phyloP scores from a whole-genome alignment of 2,329 filamentous ascomycete genomes.

The Exophiala oligosperma region DNA sequence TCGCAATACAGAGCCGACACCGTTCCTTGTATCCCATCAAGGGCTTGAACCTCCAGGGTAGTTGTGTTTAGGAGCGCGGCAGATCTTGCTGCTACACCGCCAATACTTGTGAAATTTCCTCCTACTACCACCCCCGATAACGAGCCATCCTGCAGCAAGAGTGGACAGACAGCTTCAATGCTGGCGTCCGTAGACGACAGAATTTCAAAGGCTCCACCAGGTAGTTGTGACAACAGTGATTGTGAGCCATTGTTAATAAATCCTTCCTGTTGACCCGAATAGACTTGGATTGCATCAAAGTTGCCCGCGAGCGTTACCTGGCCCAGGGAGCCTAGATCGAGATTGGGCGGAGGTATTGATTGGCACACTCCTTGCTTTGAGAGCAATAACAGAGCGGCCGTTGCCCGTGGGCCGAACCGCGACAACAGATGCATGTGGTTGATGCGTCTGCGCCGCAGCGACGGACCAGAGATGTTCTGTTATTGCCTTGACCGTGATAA shows the following conservation, averaged over 20 bases:
- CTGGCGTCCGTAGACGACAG: conserved; percentile 77
- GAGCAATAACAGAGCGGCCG: conserved; percentile 19
- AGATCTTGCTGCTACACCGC: conserved; percentile 70
- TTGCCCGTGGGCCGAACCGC: conserved; percentile 19
- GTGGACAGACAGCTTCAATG: conserved; percentile 85
- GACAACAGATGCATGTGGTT: conserved; percentile 25
- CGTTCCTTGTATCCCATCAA: conserved; percentile 78
- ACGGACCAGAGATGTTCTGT: conserved; percentile 17
- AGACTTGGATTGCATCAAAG: conserved; percentile 88
- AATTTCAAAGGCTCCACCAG: conserved; percentile 78
- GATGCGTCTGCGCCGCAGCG: conserved; percentile 26
- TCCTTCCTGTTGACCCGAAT: conserved; percentile 76
- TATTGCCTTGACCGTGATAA: conserved; percentile 16
- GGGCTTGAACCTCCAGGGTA: conserved; percentile 67
- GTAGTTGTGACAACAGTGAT: conserved; percentile 76
- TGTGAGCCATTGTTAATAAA: conserved; percentile 74
- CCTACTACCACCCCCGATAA: conserved; percentile 78
- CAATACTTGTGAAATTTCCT: conserved; percentile 93
- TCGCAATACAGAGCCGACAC: conserved; percentile 86
- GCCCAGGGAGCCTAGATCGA: conserved; percentile 77
- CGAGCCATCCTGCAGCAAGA: conserved; percentile 65
- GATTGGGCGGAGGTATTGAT: conserved; percentile 65
- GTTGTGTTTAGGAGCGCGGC: conserved; percentile 79
- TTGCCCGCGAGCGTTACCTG: conserved; percentile 83
- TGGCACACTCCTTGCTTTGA: conserved; percentile 20